phyloP scores from a whole-genome alignment of 2,329 filamentous ascomycete species.

The Venturia nashicola region DNA sequence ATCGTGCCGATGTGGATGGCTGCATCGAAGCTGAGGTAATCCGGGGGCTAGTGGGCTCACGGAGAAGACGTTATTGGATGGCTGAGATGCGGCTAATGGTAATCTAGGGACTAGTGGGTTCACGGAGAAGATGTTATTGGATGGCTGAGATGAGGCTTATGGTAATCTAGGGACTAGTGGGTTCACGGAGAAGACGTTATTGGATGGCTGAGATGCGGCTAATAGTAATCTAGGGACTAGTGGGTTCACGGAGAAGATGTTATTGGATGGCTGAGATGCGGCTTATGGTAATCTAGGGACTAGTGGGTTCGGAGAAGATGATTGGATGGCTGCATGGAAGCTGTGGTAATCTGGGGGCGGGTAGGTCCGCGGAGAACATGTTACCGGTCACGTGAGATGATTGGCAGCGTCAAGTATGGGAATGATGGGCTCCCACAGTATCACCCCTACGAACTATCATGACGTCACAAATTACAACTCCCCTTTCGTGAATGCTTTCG shows the following conservation, averaged over 20 bases:
- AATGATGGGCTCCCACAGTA: no score
- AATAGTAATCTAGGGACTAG: background rate
- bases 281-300: background rate
- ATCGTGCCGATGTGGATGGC: background rate
- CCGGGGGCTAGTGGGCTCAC: background rate
- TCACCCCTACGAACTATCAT: no score
- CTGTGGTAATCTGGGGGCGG: no score
- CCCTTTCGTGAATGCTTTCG: constrained; percentile 26
- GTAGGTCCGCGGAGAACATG: no score
- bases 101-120: background rate
- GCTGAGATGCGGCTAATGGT: background rate
- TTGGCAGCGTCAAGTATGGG: no score
- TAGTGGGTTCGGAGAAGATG: background rate
- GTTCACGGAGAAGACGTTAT: background rate
- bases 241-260: background rate
- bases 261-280: background rate
- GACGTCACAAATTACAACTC: constrained; percentile 35
- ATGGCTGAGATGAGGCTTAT: background rate
- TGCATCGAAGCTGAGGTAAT: background rate
- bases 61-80: background rate
- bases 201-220: background rate
- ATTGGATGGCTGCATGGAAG: background rate
- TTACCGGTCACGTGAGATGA: no score
- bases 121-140: background rate
- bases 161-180: background rate